A percentile compares a stretch with the other conserved stretches of the same genome.
Evolutionary conservation across 805 yeast genomes (phyloP).

Genomic region (Suhomyces emberorum): DNA sequence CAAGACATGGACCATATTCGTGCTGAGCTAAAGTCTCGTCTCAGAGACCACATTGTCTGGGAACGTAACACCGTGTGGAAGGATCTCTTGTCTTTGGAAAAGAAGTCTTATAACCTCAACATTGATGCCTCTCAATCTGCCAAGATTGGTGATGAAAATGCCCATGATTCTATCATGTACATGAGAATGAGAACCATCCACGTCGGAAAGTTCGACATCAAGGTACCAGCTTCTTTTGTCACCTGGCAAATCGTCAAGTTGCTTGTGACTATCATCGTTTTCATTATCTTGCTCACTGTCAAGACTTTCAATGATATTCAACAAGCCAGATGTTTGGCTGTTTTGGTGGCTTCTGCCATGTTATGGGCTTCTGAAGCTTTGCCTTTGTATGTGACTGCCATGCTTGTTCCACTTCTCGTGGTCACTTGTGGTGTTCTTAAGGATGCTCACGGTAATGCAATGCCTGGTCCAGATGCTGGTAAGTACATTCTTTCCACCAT

Average conservation of each 20-base stretch:
- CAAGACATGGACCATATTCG: conserved; percentile 42
- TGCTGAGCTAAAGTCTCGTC: conserved; percentile 46
- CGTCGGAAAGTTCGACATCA: conserved; percentile 13
- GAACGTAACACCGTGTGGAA: conserved; percentile 98
- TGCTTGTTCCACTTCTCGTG: conserved; percentile 46
- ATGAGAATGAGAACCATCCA: conserved; percentile 13
- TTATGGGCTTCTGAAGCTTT: conserved; percentile 53
- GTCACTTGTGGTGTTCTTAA: conserved; percentile 50
- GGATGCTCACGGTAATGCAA: conserved; percentile 42
- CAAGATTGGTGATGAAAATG: conserved; percentile 27
- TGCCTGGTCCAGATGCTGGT: conserved; percentile 69
- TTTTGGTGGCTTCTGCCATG: conserved; percentile 53
- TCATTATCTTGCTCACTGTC: conserved; percentile 48
- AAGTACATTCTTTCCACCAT: conserved; percentile 76
- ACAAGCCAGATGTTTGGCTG: conserved; percentile 68
- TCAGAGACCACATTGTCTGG: conserved; percentile 94
- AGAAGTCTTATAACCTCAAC: conserved; percentile 27
- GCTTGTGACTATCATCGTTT: conserved; percentile 46
- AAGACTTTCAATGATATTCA: conserved; percentile 64
- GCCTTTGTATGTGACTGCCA: conserved; percentile 48
- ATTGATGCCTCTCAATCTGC: conserved; percentile 15
- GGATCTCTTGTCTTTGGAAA: conserved; percentile 78
- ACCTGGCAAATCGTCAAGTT: conserved; percentile 49
- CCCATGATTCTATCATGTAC: conserved; percentile 16
- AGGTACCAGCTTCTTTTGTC: conserved; percentile 47